A percentile compares a stretch with the other conserved stretches of the same genome.
Conservation (phyloP, 228 moss, liverwort and hornwort genomes). For the Sphagnum fallax region DNA sequence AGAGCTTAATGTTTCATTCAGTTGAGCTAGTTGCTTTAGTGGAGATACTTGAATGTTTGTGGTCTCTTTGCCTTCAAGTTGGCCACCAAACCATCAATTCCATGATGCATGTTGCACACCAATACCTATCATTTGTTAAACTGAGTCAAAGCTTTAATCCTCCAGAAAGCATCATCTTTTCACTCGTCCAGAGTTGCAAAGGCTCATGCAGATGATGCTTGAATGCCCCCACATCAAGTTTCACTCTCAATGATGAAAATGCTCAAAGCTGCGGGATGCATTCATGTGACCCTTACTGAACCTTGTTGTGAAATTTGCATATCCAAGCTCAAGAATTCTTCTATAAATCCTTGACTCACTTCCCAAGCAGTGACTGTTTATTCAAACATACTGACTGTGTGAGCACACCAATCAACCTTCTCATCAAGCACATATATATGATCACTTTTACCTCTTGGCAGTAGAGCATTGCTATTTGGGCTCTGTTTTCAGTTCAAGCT, state of each 20-base stretch:
- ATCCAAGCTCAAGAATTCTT: conserved; percentile 16
- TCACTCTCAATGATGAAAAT: conserved; percentile 13
- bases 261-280: conserved; percentile 37
- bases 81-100: too few relatives aligned
- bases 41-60: too few relatives aligned
- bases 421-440: neutral
- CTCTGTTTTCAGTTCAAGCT: neutral
- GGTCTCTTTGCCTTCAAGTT: too few relatives aligned
- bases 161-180: too few relatives aligned
- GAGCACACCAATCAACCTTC: neutral
- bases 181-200: too few relatives aligned
- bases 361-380: neutral
- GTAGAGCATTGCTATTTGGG: neutral
- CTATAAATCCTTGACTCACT: conserved; percentile 11
- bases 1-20: too few relatives aligned
- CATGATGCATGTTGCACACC: too few relatives aligned
- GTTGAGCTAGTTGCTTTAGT: too few relatives aligned
- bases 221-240: conserved; percentile 47
- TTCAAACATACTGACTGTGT: too few relatives aligned
- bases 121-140: too few relatives aligned
- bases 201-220: conserved; percentile 40
- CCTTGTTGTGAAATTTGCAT: conserved; percentile 14
- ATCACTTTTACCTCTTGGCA: neutral
- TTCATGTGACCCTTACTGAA: conserved; percentile 20
- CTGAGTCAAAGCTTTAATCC: too few relatives aligned